These are phyloP conservation scores for Kwoniella shivajii DNA, from an alignment of 1,284 basidiomycete species.

Conservation along the genomic window DNA sequence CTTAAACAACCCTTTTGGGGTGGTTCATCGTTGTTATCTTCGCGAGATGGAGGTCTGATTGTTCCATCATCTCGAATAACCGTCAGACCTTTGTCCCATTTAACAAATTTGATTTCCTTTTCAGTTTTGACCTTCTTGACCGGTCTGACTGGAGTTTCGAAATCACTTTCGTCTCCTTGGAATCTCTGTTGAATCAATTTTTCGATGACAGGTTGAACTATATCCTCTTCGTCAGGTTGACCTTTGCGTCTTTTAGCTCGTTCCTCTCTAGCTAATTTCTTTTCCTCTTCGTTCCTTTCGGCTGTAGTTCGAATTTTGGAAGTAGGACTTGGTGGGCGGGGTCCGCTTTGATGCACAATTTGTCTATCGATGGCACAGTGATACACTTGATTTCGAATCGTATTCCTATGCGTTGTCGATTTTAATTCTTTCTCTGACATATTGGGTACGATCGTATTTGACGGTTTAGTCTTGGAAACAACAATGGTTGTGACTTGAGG, in stretches of 20 bases:
- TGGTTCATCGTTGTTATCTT: conserved; percentile 1
- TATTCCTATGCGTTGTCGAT: conserved; percentile 45
- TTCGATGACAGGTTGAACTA: conserved; percentile 23
- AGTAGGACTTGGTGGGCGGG: conserved; percentile 73
- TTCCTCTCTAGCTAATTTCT: conserved; percentile 62
- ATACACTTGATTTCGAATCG: conserved; percentile 49
- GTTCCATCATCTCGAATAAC: conserved; percentile 39
- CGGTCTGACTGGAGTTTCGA: conserved; percentile 62
- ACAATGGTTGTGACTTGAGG: conserved; percentile 14
- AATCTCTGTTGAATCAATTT: conserved; percentile 54
- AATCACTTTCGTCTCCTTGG: conserved; percentile 80
- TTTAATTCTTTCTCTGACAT: conserved; percentile 50
- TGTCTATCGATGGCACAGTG: conserved; percentile 51
- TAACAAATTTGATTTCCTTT: conserved; percentile 62
- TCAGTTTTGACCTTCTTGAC: conserved; percentile 32
- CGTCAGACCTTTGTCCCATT: conserved; percentile 72
- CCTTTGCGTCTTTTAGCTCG: conserved; percentile 64
- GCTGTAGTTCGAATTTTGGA: conserved; percentile 70
- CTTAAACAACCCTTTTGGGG: conserved; percentile 70
- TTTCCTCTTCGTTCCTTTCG: conserved; percentile 72
- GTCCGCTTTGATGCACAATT: conserved; percentile 69
- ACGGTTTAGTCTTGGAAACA: neutral
- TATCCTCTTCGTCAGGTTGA: conserved; percentile 48
- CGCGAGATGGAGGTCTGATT: conserved; percentile 8
- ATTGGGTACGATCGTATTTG: conserved; percentile 24